Percentiles rank a stretch among this genome's conserved stretches.
These are phyloP conservation scores for Poa annua DNA, from an alignment of 176 grass and related monocot species.

Conservation along the genomic window DNA sequence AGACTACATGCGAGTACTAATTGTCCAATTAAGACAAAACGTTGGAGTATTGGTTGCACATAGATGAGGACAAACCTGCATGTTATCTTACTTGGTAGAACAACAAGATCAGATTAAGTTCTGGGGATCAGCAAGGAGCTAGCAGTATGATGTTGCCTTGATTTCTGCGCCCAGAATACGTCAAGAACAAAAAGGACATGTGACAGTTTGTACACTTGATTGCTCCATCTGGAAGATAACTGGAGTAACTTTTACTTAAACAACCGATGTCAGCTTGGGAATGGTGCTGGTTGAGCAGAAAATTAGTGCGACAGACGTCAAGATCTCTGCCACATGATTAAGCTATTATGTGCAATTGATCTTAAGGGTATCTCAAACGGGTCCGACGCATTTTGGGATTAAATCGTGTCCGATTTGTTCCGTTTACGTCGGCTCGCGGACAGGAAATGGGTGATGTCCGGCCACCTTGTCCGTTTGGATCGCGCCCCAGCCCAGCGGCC, in stretches of 20 bases:
- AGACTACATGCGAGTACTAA: no score
- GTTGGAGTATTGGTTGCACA: neutral
- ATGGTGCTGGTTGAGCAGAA: slow-evolving; percentile 27
- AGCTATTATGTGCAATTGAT: slow-evolving; percentile 1
- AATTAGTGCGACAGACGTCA: slow-evolving; percentile 18
- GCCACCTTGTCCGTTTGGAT: no score
- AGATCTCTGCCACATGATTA: slow-evolving; percentile 16
- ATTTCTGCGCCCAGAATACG: neutral
- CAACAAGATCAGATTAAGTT: neutral
- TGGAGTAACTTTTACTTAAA: slow-evolving; percentile 43
- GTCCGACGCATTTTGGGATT: no score
- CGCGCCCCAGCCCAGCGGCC: no score
- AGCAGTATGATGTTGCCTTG: slow-evolving; percentile 3
- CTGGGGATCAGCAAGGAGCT: neutral
- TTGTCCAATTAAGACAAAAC: no score
- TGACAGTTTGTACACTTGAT: slow-evolving; percentile 24
- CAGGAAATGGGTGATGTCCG: no score
- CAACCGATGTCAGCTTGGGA: slow-evolving; percentile 30
- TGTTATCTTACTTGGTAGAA: neutral
- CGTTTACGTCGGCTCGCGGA: no score
- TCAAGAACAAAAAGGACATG: neutral
- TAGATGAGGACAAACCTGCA: neutral
- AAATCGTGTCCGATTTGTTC: no score
- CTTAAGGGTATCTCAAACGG: no score
- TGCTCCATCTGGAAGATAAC: slow-evolving; percentile 9